Percentiles rank a stretch among this genome's conserved stretches.
Evolutionary conservation across 805 yeast species (phyloP).

Genomic region (Metschnikowia kofuensis): DNA sequence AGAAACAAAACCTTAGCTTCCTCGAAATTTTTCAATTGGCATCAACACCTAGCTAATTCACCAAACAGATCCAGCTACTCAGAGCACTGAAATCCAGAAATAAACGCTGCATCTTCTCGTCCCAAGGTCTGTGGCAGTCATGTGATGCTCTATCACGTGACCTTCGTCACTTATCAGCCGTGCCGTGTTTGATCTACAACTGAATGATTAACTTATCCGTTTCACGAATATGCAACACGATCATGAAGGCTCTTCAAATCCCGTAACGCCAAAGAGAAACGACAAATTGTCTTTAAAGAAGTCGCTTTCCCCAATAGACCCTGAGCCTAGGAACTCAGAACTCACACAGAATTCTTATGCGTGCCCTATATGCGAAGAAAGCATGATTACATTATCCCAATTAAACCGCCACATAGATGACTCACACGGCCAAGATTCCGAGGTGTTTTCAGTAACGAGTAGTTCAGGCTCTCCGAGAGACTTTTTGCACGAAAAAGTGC

Average conservation of each 20-base stretch:
- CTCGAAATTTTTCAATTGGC: too few species aligned
- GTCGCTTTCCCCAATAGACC: background rate
- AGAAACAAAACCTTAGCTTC: too few species aligned
- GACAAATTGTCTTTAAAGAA: too few species aligned
- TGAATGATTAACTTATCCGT: background rate
- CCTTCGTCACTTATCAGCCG: background rate
- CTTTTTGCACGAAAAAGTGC: background rate
- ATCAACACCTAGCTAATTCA: too few species aligned
- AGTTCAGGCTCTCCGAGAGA: background rate
- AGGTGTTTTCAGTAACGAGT: background rate
- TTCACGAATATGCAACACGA: background rate
- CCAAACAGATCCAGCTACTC: too few species aligned
- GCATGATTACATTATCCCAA: conserved; percentile 51
- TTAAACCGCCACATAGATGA: conserved; percentile 73
- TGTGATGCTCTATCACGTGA: background rate
- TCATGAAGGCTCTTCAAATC: background rate
- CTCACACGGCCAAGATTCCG: conserved; percentile 38
- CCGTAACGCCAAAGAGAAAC: background rate
- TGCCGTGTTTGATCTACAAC: background rate
- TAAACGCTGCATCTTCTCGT: too few species aligned
- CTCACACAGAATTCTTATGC: background rate
- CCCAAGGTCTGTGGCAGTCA: background rate
- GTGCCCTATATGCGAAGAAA: conserved; percentile 73
- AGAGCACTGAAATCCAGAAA: too few species aligned
- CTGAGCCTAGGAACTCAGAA: background rate